phyloP scores from a whole-genome alignment of 805 yeast genomes.

The Jamesozyma spencerorum region DNA sequence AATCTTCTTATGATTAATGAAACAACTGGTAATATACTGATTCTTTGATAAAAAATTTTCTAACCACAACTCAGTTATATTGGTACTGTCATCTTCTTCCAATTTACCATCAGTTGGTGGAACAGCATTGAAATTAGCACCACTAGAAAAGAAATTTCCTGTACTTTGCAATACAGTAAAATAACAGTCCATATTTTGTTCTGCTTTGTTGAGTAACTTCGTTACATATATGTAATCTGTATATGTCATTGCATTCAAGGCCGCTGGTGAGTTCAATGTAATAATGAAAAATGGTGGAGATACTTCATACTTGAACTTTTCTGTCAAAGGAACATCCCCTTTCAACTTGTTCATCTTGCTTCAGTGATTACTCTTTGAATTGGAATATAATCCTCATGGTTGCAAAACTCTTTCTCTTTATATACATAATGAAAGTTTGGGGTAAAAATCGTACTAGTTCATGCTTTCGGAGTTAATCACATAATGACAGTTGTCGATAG shows the following conservation, averaged over 20 bases:
- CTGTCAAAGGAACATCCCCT: conserved; percentile 3
- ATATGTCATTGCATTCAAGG: conserved; percentile 58
- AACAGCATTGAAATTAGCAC: conserved; percentile 56
- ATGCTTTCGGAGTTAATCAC: too few species aligned
- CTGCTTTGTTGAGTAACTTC: conserved; percentile 50
- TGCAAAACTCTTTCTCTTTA: too few species aligned
- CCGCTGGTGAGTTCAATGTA: conserved; percentile 51
- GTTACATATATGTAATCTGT: conserved; percentile 56
- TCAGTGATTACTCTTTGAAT: too few species aligned
- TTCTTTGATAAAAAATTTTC: conserved; percentile 60
- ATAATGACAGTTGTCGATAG: too few species aligned
- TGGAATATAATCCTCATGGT: too few species aligned
- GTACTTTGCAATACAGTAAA: conserved; percentile 60
- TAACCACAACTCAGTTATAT: conserved; percentile 40
- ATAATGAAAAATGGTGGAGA: conserved; percentile 43
- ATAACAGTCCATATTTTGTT: conserved; percentile 48
- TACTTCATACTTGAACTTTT: conserved; percentile 11
- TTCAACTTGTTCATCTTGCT: conserved; percentile 2
- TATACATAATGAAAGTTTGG: too few species aligned
- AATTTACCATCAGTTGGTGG: conserved; percentile 11
- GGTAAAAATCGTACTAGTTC: too few species aligned
- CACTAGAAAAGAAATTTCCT: conserved; percentile 75
- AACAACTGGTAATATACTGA: conserved; percentile 54
- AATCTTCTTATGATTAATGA: conserved; percentile 62
- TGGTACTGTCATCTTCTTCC: conserved; percentile 18